Evolutionary conservation across 495 filamentous ascomycete species (phyloP).

Genomic region (Aspergillus affinis): DNA sequence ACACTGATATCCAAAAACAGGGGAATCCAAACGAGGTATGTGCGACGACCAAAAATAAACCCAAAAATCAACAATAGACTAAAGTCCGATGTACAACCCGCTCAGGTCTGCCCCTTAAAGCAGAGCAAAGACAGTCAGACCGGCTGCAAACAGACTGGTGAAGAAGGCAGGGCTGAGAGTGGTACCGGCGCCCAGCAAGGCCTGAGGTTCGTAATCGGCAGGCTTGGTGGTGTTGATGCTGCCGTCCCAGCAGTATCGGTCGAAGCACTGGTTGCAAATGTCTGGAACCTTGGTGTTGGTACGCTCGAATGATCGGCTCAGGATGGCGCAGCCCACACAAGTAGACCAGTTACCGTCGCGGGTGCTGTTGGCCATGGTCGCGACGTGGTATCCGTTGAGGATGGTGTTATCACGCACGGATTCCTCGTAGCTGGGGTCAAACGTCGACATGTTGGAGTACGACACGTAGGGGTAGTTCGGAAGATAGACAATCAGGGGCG

Average conservation of each 20-base stretch:
- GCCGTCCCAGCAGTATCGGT: constrained; percentile 73
- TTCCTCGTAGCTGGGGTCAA: constrained; percentile 58
- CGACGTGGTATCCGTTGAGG: constrained; percentile 77
- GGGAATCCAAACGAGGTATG: not conserved
- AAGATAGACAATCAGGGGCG: constrained; percentile 85
- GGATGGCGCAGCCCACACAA: constrained; percentile 87
- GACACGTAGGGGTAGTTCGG: constrained; percentile 80
- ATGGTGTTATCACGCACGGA: constrained; percentile 73
- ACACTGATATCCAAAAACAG: not conserved
- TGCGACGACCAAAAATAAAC: not conserved
- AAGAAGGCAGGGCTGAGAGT: constrained; percentile 20
- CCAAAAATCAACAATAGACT: not conserved
- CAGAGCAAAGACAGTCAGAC: constrained; percentile 27
- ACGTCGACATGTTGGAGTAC: constrained; percentile 74
- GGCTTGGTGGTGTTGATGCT: constrained; percentile 34
- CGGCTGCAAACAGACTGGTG: constrained; percentile 22
- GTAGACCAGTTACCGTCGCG: constrained; percentile 67
- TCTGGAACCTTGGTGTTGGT: constrained; percentile 62
- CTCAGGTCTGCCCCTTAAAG: constrained; percentile 12
- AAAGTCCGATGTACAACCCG: not conserved
- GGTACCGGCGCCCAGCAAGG: constrained; percentile 20
- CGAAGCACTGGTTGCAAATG: constrained; percentile 73
- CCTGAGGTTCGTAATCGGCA: constrained; percentile 27
- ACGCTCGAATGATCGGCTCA: constrained; percentile 69
- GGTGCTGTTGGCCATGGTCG: constrained; percentile 78